Evolutionary conservation across 2,329 filamentous ascomycete species (phyloP).

Genomic region (Exserohilum rostratum): DNA sequence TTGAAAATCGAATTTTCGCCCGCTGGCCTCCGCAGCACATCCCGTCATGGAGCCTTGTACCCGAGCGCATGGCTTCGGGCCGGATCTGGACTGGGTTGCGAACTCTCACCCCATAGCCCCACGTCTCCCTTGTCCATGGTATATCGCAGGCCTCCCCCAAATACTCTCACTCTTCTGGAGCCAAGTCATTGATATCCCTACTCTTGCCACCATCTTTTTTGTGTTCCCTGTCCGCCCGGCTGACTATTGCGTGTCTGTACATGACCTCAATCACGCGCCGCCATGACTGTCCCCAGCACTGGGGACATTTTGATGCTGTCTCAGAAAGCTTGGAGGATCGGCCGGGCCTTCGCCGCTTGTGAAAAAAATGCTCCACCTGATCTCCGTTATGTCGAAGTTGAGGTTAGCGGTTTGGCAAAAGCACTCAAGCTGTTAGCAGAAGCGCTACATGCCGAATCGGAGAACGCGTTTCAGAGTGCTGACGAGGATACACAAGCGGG

Average conservation of each 20-base stretch:
- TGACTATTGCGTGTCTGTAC: slow-evolving; percentile 5
- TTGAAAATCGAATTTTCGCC: slow-evolving; percentile 19
- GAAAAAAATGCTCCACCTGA: slow-evolving; percentile 49
- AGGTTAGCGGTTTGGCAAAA: slow-evolving; percentile 51
- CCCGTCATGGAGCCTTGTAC: slow-evolving; percentile 19
- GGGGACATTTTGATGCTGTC: slow-evolving; percentile 56
- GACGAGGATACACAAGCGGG: slow-evolving; percentile 45
- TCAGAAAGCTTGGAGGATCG: slow-evolving; percentile 55
- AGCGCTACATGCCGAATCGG: slow-evolving; percentile 46
- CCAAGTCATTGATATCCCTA: background rate
- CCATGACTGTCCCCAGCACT: slow-evolving; percentile 44
- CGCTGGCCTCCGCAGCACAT: slow-evolving; percentile 16
- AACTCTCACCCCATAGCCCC: slow-evolving; percentile 24
- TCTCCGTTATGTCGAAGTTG: slow-evolving; percentile 52
- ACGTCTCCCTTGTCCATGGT: slow-evolving; percentile 23
- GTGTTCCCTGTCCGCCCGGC: background rate
- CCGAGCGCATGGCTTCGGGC: slow-evolving; percentile 33
- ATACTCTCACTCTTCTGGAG: slow-evolving; percentile 7
- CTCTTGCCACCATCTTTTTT: background rate
- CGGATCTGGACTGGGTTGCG: slow-evolving; percentile 16
- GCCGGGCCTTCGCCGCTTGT: slow-evolving; percentile 52
- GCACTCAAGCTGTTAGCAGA: slow-evolving; percentile 54
- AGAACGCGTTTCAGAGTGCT: slow-evolving; percentile 45
- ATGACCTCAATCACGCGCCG: slow-evolving; percentile 16
- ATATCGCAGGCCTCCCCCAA: slow-evolving; percentile 31